Conservation (phyloP, 495 filamentous ascomycete species). For the Penicillium lagena region DNA sequence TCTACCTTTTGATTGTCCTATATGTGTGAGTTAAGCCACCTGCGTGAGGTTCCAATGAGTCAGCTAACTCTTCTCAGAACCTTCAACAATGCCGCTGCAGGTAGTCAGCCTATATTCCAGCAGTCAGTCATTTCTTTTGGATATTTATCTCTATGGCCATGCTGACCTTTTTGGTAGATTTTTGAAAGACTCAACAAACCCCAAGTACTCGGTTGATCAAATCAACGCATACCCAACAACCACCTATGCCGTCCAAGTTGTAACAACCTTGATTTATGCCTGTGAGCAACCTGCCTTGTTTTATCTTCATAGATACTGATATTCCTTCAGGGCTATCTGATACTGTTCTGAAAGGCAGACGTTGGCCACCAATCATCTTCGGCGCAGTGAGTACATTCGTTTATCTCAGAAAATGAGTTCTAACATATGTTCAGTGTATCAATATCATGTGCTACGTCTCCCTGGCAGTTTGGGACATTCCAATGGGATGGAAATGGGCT, state of each 20-base stretch:
- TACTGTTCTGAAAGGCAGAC: slow-evolving; percentile 42
- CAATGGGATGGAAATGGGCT: slow-evolving; percentile 35
- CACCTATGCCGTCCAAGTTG: slow-evolving; percentile 39
- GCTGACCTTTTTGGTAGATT: slow-evolving; percentile 12
- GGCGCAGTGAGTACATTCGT: slow-evolving; percentile 30
- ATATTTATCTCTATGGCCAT: neutral
- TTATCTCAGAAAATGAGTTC: neutral
- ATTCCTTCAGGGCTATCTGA: slow-evolving; percentile 36
- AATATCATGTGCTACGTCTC: slow-evolving; percentile 35
- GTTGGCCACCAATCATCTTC: slow-evolving; percentile 50
- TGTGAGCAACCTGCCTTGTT: slow-evolving; percentile 15
- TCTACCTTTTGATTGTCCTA: slow-evolving; percentile 37
- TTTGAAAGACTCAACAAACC: slow-evolving; percentile 31
- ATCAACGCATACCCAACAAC: slow-evolving; percentile 44
- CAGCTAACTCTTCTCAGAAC: slow-evolving; percentile 11
- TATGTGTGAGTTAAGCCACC: slow-evolving; percentile 28
- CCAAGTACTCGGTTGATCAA: slow-evolving; percentile 30
- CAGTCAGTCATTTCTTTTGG: slow-evolving; percentile 16
- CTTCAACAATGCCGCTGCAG: slow-evolving; percentile 31
- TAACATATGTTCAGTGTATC: slow-evolving; percentile 14
- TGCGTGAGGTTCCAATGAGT: neutral
- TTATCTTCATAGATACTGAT: slow-evolving; percentile 2
- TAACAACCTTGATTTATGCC: slow-evolving; percentile 40
- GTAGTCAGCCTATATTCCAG: slow-evolving; percentile 31
- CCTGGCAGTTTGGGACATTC: slow-evolving; percentile 40